phyloP scores from a whole-genome alignment of 2,329 filamentous ascomycete species.

The Metarhizium album region DNA sequence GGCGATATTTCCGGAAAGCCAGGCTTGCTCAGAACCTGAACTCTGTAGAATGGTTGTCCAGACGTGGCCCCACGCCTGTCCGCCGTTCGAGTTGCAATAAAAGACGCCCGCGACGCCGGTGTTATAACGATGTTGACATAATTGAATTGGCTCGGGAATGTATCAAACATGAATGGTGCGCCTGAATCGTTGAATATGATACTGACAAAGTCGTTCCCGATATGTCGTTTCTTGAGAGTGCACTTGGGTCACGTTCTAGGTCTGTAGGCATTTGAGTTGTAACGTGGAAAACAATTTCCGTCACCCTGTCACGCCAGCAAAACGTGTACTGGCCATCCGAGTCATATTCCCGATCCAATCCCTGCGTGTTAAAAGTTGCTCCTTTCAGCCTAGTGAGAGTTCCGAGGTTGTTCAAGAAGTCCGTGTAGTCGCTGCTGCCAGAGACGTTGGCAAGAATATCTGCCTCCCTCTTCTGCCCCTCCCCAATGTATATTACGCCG shows the following conservation, averaged over 20 bases:
- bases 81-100: conserved; percentile 50
- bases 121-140: conserved; percentile 95
- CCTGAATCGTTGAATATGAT: conserved; percentile 97
- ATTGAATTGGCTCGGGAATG: conserved; percentile 90
- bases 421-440: conserved; percentile 78
- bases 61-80: conserved; percentile 14
- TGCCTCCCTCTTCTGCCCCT: conserved; percentile 69
- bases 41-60: conserved; percentile 61
- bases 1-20: conserved; percentile 89
- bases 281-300: conserved; percentile 91
- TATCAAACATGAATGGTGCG: conserved; percentile 78
- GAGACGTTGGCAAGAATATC: conserved; percentile 81
- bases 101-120: conserved; percentile 69
- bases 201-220: conserved; percentile 96
- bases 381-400: conserved; percentile 71
- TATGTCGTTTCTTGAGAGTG: conserved; percentile 82
- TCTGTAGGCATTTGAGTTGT: conserved; percentile 96
- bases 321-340: conserved; percentile 80
- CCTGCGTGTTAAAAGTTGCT: conserved; percentile 85
- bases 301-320: conserved; percentile 90
- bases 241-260: conserved; percentile 62
- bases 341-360: conserved; percentile 67
- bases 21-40: conserved; percentile 78
- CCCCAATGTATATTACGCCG: conserved; percentile 85
- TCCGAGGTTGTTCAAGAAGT: conserved; percentile 74